Evolutionary conservation across 2,329 filamentous ascomycete genomes (phyloP), one percentile per base, ranked within the genome.

Genomic region (Arthroderma uncinatum): DNA sequence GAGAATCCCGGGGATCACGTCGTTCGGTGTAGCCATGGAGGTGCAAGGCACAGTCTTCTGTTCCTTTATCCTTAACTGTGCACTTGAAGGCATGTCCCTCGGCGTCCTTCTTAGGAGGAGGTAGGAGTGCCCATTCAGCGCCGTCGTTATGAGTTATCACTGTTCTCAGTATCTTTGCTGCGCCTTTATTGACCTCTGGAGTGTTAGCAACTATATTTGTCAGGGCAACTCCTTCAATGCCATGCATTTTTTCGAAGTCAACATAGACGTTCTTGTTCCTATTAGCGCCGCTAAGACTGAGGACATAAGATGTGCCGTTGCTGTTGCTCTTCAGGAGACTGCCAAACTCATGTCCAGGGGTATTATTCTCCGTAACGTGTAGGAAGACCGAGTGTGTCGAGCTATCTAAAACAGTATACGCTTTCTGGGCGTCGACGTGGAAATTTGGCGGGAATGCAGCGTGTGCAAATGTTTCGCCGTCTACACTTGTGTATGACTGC

Each of bases 71-170:
- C 23, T 74, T 73, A 59, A 78, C 78, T 53, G 76, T 79, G 74
- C 93, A 97, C 10, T 75, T 71, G 66, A 86, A 94, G 1, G 76
- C 70, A 64, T 92, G 87, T 63, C 82, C 83, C 30, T 93, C 82
- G 0, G 80, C 76, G 64, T 92, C 84, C 63, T 83, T 81, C 37
- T 72, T 66, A 0, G 90, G 92, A n/a, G 89, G 84, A 9, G 82
- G 73, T 8, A 98, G 74, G 61, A 84, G 83, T 28, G 78, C 78
- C 93, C 93, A 98, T 68, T 91, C 83, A 0, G 87, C 87, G 34
- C 92, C 93, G 67, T 98, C 93, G 66, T 96, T 97, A 74, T 98
- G 93, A 0, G 90, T 95, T 66, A 98, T 96, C 76, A 87, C 84
- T 37, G 89, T 93, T 70, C 89, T 89, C 53, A 96, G 78, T 68